phyloP scores from a whole-genome alignment of 2,329 filamentous ascomycete species.

The Aspergillus sp. region DNA sequence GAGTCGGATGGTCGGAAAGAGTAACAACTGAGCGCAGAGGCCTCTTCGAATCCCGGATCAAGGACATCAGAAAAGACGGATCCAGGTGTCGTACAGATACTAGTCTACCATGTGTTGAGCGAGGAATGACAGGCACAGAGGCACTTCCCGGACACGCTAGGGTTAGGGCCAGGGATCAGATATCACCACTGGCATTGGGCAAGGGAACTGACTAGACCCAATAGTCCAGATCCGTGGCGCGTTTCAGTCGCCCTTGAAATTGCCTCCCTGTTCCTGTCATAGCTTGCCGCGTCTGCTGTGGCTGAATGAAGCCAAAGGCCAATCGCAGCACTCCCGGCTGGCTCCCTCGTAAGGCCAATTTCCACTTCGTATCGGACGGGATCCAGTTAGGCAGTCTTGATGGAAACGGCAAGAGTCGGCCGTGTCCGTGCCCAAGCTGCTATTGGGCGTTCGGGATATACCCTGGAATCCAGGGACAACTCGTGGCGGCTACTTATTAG shows the following conservation, averaged over 20 bases:
- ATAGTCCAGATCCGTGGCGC: background rate
- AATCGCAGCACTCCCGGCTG: background rate
- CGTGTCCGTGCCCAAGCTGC: background rate
- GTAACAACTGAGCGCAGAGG: too few relatives aligned
- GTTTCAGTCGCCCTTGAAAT: background rate
- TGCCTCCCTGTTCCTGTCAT: background rate
- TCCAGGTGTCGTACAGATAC: too few relatives aligned
- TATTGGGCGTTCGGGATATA: too few relatives aligned
- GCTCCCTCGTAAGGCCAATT: background rate
- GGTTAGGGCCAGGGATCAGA: too few relatives aligned
- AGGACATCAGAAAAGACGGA: too few relatives aligned
- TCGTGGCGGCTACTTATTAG: background rate
- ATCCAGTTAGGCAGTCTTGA: background rate
- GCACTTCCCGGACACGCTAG: too few relatives aligned
- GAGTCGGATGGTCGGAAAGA: too few relatives aligned
- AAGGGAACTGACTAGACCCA: background rate
- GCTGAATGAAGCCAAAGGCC: background rate
- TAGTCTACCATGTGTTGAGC: too few relatives aligned
- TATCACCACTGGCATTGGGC: background rate
- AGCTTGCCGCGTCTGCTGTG: too few relatives aligned
- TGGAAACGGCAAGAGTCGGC: background rate
- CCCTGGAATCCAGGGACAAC: background rate
- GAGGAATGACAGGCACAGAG: too few relatives aligned
- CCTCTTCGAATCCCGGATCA: too few relatives aligned
- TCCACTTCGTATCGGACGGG: background rate